Evolutionary conservation across 768 basidiomycete genomes (phyloP).

Genomic region (Russula virescens): DNA sequence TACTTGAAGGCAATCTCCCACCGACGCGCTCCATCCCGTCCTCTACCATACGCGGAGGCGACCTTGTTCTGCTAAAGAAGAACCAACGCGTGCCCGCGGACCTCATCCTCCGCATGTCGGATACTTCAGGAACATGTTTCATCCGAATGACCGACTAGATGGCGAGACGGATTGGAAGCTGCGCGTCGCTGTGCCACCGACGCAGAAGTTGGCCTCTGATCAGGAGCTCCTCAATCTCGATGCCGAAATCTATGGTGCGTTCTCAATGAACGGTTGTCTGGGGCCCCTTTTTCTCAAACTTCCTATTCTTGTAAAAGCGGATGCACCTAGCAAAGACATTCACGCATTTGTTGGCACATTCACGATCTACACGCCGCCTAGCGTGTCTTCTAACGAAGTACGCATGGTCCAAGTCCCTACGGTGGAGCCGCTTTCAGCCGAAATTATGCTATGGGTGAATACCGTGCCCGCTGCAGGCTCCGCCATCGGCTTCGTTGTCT

Average conservation of each 20-base stretch:
- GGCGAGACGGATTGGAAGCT: conserved; percentile 99
- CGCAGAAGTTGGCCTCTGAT: conserved; percentile 67
- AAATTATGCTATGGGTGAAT: conserved; percentile 96
- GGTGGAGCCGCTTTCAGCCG: conserved; percentile 84
- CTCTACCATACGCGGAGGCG: conserved; percentile 83
- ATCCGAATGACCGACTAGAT: conserved; percentile 95
- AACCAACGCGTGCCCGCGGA: conserved; percentile 97
- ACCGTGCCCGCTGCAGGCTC: conserved; percentile 95
- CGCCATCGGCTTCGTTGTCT: conserved; percentile 88
- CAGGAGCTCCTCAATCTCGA: conserved; percentile 53
- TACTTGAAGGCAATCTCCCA: conserved; percentile 6
- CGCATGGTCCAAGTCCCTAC: conserved; percentile 38
- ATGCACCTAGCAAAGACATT: conserved; percentile 94
- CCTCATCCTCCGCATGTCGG: conserved; percentile 82
- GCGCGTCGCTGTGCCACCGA: conserved; percentile 78
- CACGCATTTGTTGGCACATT: conserved; percentile 93
- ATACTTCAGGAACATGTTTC: conserved; percentile 90
- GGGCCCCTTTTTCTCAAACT: conserved; percentile 4
- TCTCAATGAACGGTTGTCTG: not conserved
- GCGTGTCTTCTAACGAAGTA: conserved; percentile 32
- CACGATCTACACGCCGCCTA: conserved; percentile 56
- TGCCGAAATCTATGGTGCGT: conserved; percentile 84
- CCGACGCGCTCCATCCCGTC: conserved; percentile 73
- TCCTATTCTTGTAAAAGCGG: conserved; percentile 47
- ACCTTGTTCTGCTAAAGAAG: conserved; percentile 89